Percentiles rank a stretch among this genome's conserved stretches.
Evolutionary conservation across 2,329 filamentous ascomycete species (phyloP).

Genomic region (Mollisia scopiformis): DNA sequence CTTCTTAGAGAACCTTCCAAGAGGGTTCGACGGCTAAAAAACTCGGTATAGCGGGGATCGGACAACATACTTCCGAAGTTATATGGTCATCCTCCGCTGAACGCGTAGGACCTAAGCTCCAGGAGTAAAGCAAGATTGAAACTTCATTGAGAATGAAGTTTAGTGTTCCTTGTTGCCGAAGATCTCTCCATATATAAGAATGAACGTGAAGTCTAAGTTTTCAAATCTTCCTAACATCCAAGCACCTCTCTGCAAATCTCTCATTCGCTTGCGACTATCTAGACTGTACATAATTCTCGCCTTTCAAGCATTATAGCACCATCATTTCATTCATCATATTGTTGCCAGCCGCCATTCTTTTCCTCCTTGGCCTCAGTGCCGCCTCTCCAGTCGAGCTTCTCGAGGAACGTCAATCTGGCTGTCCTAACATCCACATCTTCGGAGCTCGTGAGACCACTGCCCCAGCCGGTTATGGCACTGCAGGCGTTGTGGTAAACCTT

Average conservation of each 20-base stretch:
- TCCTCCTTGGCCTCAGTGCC: slow-evolving; percentile 9
- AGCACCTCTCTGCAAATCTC: background rate
- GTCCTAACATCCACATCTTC: slow-evolving; percentile 52
- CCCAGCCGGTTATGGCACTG: slow-evolving; percentile 53
- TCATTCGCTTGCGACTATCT: background rate
- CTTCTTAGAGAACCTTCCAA: background rate
- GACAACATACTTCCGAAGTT: background rate
- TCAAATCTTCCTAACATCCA: background rate
- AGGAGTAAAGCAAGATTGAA: background rate
- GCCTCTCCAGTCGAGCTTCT: slow-evolving; percentile 16
- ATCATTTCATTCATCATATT: background rate
- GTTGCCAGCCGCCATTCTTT: slow-evolving; percentile 4
- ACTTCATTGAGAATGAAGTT: background rate
- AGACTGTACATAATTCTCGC: background rate
- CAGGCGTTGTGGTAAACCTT: slow-evolving; percentile 53
- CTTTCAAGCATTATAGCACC: background rate
- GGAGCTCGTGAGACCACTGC: slow-evolving; percentile 54
- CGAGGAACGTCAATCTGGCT: slow-evolving; percentile 32
- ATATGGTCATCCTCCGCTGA: background rate
- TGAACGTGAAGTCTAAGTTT: background rate
- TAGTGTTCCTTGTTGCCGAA: background rate
- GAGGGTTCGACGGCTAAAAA: background rate
- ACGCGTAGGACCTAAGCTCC: background rate
- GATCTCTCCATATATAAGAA: background rate
- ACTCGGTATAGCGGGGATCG: background rate